Evolutionary conservation across 108 stramenopile species (phyloP), one percentile per base, ranked within the genome.

Genomic region (Nitzschia sp.): DNA sequence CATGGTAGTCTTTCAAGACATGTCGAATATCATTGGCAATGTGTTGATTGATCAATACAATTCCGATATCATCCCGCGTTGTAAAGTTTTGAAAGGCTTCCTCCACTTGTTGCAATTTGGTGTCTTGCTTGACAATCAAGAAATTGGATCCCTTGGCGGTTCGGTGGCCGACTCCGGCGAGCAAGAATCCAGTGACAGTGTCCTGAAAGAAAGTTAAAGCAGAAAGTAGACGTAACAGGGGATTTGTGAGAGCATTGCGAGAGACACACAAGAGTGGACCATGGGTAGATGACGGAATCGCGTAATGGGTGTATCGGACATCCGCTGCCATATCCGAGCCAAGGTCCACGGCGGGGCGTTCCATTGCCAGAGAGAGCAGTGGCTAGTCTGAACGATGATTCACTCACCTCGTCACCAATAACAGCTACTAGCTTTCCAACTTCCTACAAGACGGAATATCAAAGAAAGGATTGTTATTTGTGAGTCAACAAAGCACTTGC

Each of bases 1-100:
- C 86, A 55, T 91, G 82, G 84, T 99, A 99, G 79, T 94, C 91
- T 64, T 95, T 93, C 57, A 99, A 76, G n/a, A 97, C 83, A 65
- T 98, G 98, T 55, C 98, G 91, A 75, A 99, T 97, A 68, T 93
- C 78, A 66, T 95, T 96, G 34, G 98, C 98, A 59, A 97, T 82
- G 78, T 97, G 97, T 72, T 99, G 98, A 69, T 98, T 99, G 79
- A 99, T 98, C 29, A 99, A 86, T 59, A 99, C 90, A 48, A 99
- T 99, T 32, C 94, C 98, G 42, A 99, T 68, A 79, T 99, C 98
- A 66, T 94, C 88, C 54, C 98, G 82, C 6, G 76, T 70, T 13
- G 95, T 85, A 58, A 97, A 84, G 1, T 70, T 68, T 58, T 85
- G 85, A 70, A 98, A 96, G 21, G 91, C 80, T 23, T 82, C 83